Percentiles rank a stretch among this genome's conserved stretches.
Conservation (phyloP, 306 rosid species). For the Cucumis cinereus region DNA sequence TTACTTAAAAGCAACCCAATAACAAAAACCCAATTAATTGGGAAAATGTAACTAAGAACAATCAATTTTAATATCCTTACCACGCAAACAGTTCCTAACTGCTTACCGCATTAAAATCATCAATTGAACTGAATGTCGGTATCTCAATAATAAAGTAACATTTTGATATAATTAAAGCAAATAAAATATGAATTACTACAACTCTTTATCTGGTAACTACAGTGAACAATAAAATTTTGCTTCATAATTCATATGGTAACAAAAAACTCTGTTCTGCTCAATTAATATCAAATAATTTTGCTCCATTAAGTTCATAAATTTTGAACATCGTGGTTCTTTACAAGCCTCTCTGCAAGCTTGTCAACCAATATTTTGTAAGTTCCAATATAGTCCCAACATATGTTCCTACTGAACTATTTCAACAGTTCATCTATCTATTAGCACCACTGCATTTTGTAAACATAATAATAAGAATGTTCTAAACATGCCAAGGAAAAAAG, state of each 20-base stretch:
- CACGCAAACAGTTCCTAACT: background rate
- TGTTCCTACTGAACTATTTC: background rate
- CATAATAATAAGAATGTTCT: background rate
- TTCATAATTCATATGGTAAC: background rate
- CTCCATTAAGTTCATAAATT: background rate
- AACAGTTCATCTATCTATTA: background rate
- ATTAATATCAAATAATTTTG: background rate
- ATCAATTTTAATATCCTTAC: background rate
- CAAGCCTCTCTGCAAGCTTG: background rate
- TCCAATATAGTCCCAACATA: background rate
- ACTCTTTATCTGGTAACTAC: background rate
- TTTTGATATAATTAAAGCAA: background rate
- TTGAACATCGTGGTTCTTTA: background rate
- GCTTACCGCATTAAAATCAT: background rate
- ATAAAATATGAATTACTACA: background rate
- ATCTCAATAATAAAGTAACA: background rate
- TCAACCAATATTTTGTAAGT: background rate
- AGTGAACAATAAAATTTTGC: background rate
- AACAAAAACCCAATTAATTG: background rate
- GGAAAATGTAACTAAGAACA: conserved; percentile 7
- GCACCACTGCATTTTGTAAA: background rate
- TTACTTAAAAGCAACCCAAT: background rate
- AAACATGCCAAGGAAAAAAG: background rate
- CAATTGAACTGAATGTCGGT: background rate
- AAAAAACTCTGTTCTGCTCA: background rate